Evolutionary conservation across 2,329 filamentous ascomycete species (phyloP).

Genomic region (Ophiostoma perfectum): DNA sequence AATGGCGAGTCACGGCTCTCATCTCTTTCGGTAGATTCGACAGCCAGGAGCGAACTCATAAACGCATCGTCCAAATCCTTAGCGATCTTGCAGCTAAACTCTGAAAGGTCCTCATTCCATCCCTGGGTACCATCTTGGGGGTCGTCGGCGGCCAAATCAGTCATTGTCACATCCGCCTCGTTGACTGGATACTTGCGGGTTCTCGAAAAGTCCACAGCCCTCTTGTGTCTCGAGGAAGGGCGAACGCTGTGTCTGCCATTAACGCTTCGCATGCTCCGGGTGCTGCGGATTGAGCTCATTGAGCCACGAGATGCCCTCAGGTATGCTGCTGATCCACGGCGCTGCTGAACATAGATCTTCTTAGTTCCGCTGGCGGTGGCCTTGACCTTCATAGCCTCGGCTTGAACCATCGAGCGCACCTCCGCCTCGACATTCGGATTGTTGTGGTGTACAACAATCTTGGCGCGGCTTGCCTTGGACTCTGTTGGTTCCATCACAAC

Average conservation of each 20-base stretch:
- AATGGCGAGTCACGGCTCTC: constrained; percentile 39
- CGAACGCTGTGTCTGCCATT: constrained; percentile 39
- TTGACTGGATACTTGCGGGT: constrained; percentile 37
- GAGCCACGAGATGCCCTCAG: constrained; percentile 39
- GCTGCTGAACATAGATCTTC: constrained; percentile 31
- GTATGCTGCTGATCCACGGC: constrained; percentile 31
- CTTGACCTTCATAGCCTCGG: constrained; percentile 23
- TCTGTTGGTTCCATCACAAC: constrained; percentile 40
- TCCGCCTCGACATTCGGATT: constrained; percentile 33
- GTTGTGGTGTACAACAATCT: constrained; percentile 62
- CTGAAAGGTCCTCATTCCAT: constrained; percentile 69
- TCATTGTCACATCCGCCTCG: constrained; percentile 18
- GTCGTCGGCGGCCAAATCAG: constrained; percentile 12
- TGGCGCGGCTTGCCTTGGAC: constrained; percentile 55
- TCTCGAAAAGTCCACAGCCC: constrained; percentile 52
- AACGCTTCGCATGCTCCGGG: constrained; percentile 27
- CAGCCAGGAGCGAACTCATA: constrained; percentile 54
- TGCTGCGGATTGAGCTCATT: constrained; percentile 47
- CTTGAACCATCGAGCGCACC: constrained; percentile 33
- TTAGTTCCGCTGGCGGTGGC: constrained; percentile 13
- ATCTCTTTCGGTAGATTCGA: constrained; percentile 22
- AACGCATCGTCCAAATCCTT: constrained; percentile 92
- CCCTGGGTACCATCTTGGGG: constrained; percentile 28
- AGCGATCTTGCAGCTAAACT: constrained; percentile 78
- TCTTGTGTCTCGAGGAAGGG: constrained; percentile 44